Conservation (phyloP, 257 asterid species). For the Gentiana straminea region DNA sequence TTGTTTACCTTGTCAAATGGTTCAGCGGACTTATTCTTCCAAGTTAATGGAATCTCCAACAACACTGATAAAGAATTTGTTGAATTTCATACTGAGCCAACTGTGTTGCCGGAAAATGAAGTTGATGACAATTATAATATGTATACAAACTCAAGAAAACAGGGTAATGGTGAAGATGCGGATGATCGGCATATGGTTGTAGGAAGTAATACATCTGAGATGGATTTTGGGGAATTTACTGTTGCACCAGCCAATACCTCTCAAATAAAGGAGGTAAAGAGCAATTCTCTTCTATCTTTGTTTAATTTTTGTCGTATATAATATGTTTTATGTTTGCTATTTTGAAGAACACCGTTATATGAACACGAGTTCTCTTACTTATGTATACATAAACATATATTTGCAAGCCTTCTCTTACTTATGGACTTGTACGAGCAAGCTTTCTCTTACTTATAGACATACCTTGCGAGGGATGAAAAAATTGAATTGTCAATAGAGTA, state of each 20-base stretch:
- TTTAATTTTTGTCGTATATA: slow-evolving; percentile 3
- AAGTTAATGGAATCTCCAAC: slow-evolving; percentile 21
- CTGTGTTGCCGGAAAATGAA: slow-evolving; percentile 4
- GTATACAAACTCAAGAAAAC: slow-evolving; percentile 24
- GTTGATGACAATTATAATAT: slow-evolving; percentile 16
- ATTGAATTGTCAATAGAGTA: too few species aligned
- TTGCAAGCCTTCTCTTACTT: too few species aligned
- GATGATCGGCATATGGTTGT: slow-evolving; percentile 9
- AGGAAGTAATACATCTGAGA: slow-evolving; percentile 15
- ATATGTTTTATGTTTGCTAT: too few species aligned
- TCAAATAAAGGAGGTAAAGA: slow-evolving; percentile 4
- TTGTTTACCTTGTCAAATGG: slow-evolving; percentile 16
- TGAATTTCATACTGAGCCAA: slow-evolving; percentile 25
- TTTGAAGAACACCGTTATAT: too few species aligned
- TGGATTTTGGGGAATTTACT: slow-evolving; percentile 7
- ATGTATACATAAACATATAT: too few species aligned
- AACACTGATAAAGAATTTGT: slow-evolving; percentile 19
- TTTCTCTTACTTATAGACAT: too few species aligned
- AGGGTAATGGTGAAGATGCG: slow-evolving; percentile 15
- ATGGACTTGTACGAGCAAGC: too few species aligned
- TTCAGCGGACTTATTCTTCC: slow-evolving; percentile 31
- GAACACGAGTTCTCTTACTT: too few species aligned
- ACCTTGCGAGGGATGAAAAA: too few species aligned
- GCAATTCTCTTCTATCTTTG: background rate
- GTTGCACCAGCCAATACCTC: slow-evolving; percentile 4